A percentile compares a stretch with the other conserved stretches of the same genome.
Evolutionary conservation across 441 rosid genomes (phyloP).

Genomic region (Codiaeum variegatum): DNA sequence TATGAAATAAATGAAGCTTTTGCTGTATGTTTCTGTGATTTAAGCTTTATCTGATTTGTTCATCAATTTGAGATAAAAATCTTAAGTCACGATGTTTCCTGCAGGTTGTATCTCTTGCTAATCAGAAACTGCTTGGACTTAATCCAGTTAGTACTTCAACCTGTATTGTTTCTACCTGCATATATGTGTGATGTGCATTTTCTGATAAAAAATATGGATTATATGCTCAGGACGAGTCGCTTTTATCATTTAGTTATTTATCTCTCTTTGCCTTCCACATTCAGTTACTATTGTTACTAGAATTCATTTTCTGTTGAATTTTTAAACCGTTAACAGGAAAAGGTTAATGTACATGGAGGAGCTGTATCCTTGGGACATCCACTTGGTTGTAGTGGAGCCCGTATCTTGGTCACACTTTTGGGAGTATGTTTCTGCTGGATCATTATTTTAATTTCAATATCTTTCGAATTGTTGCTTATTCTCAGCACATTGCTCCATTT

Average conservation of each 20-base stretch:
- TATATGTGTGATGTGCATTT: not conserved
- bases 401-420: conserved; percentile 80
- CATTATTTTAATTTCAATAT: not conserved
- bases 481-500: not conserved
- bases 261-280: not conserved
- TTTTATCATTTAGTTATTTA: not conserved
- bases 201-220: not conserved
- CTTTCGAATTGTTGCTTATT: not conserved
- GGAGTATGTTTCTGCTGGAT: conserved; percentile 42
- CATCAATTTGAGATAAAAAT: conserved; percentile 5
- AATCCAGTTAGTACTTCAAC: conserved; percentile 55
- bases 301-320: not conserved
- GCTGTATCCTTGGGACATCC: conserved; percentile 97
- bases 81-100: conserved; percentile 3
- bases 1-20: conserved; percentile 99
- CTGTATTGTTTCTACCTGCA: not conserved
- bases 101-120: conserved; percentile 93
- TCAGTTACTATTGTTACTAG: not conserved
- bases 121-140: conserved; percentile 77
- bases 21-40: conserved; percentile 47
- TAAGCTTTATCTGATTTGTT: conserved; percentile 1
- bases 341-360: conserved; percentile 85
- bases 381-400: conserved; percentile 96
- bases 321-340: conserved; percentile 47
- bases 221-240: not conserved